phyloP scores from a whole-genome alignment of 176 grass and related monocot species.

The Leersia perrieri region DNA sequence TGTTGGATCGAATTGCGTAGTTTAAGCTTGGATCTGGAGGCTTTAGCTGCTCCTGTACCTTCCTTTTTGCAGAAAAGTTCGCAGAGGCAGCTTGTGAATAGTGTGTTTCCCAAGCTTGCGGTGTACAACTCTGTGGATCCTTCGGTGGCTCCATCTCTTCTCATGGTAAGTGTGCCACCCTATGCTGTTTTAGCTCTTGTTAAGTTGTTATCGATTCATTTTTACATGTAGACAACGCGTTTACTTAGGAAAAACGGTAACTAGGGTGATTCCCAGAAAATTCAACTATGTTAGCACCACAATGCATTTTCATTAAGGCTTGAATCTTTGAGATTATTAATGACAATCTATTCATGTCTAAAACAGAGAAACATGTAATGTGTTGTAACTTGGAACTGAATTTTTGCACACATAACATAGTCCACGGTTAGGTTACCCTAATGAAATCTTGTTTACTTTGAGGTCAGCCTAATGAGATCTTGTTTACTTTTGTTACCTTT shows the following conservation, averaged over 20 bases:
- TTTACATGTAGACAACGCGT: not conserved
- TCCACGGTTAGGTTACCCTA: not conserved
- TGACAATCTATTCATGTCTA: not conserved
- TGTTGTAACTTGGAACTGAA: not conserved
- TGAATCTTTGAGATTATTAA: not conserved
- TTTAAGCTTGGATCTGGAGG: conserved; percentile 43
- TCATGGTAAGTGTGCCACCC: conserved; percentile 64
- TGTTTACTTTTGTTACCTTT: not conserved
- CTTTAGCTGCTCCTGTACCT: conserved; percentile 32
- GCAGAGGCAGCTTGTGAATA: conserved; percentile 85
- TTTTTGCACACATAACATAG: not conserved
- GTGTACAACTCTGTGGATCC: conserved; percentile 99
- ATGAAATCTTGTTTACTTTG: not conserved
- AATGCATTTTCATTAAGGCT: not conserved
- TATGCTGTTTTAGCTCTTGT: not conserved
- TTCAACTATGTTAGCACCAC: conserved; percentile 11
- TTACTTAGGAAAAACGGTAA: not conserved
- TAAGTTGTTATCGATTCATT: not conserved
- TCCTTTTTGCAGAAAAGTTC: conserved; percentile 78
- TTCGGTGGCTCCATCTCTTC: conserved; percentile 96
- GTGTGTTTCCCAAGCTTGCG: conserved; percentile 95
- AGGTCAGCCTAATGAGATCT: not conserved
- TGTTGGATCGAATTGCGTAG: conserved; percentile 34
- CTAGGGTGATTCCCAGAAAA: not conserved
- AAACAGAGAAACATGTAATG: conserved; percentile 11